Percentiles rank a stretch among this genome's conserved stretches.
Conservation (phyloP, 805 yeast species). For the Yarrowia yakushimensis region DNA sequence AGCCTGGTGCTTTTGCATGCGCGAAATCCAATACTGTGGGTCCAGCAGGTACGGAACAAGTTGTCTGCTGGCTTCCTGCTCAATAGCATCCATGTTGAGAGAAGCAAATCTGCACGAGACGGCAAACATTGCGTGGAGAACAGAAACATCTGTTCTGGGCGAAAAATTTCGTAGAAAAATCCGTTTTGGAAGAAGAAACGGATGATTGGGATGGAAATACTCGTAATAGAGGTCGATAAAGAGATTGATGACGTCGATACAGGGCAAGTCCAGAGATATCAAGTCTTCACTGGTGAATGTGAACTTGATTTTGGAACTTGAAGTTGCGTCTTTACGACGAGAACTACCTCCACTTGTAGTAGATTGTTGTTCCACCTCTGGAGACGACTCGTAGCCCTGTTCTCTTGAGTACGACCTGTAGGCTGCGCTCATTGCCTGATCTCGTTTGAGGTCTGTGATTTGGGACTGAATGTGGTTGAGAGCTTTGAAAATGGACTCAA, state of each 20-base stretch:
- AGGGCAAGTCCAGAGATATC: slow-evolving; percentile 21
- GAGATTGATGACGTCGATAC: slow-evolving; percentile 22
- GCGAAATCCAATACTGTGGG: slow-evolving; percentile 26
- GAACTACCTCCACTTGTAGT: slow-evolving; percentile 1
- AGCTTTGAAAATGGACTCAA: slow-evolving; percentile 12
- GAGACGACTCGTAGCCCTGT: slow-evolving; percentile 18
- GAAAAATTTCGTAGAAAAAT: slow-evolving; percentile 16
- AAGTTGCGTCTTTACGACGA: background rate
- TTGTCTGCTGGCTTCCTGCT: slow-evolving; percentile 22
- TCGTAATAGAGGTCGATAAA: slow-evolving; percentile 26
- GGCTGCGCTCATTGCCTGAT: slow-evolving; percentile 17
- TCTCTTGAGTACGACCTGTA: slow-evolving; percentile 9
- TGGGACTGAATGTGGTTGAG: slow-evolving; percentile 19
- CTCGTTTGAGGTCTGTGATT: slow-evolving; percentile 16
- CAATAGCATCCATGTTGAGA: slow-evolving; percentile 21
- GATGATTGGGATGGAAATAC: slow-evolving; percentile 26
- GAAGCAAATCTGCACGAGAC: slow-evolving; percentile 25
- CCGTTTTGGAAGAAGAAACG: slow-evolving; percentile 25
- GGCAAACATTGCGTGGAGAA: slow-evolving; percentile 26
- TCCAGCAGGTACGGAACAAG: slow-evolving; percentile 22
- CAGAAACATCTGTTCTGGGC: slow-evolving; percentile 18
- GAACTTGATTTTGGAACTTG: slow-evolving; percentile 3
- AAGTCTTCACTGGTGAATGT: slow-evolving; percentile 11
- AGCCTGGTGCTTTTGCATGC: slow-evolving; percentile 21
- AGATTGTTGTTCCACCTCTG: slow-evolving; percentile 18